Evolutionary conservation across 2,329 filamentous ascomycete genomes (phyloP), one percentile per base, ranked within the genome.

Genomic region (Cyphellophora attinorum): DNA sequence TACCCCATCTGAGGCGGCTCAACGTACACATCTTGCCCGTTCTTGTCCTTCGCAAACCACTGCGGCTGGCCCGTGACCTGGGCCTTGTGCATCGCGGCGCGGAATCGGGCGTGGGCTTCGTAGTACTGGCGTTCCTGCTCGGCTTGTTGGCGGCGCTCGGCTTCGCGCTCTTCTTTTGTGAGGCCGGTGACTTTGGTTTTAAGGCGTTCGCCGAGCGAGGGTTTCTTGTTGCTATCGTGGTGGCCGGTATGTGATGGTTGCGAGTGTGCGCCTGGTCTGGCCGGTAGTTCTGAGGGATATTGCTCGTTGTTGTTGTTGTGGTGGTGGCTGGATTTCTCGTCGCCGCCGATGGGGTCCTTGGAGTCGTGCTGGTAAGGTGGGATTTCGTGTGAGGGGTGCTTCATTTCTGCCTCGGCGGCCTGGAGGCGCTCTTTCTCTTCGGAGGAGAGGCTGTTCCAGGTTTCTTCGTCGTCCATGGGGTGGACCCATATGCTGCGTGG

Each of bases 401-500:
- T 27, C n/a, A n/a, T n/a, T n/a, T n/a, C n/a, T 44, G 5, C 51
- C 50, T 29, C 45, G 33, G 49, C 40, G 12, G 45, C 46, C 31
- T 55, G 55, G 27, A 75, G 57, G 14, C 60, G 54, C 29, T 67
- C 64, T 13, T 71, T 61, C 46, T 76, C 70, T 32, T 63, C 54
- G 0, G 60, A 51, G 1, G 62, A 51, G 0, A 78, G 57, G 0
- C 63, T 64, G 18, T 48, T 48, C 16, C 78, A 56, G 49, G 68
- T 76, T 33, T 64, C 45, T 2, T 69, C 63, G 47, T 76, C 74
- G 47, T 78, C 74, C 51, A 75, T 70, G 0, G 74, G 74, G 48
- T 78, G 74, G 29, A 67, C 62, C 74, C 74, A 78, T 45, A 73
- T 75, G 37, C 67, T 68, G 30, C 70, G 65, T 1, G 72, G 72